A percentile compares a stretch with the other conserved stretches of the same genome.
phyloP scores from a whole-genome alignment of 768 basidiomycete genomes.

The Lactifluus piperatus region DNA sequence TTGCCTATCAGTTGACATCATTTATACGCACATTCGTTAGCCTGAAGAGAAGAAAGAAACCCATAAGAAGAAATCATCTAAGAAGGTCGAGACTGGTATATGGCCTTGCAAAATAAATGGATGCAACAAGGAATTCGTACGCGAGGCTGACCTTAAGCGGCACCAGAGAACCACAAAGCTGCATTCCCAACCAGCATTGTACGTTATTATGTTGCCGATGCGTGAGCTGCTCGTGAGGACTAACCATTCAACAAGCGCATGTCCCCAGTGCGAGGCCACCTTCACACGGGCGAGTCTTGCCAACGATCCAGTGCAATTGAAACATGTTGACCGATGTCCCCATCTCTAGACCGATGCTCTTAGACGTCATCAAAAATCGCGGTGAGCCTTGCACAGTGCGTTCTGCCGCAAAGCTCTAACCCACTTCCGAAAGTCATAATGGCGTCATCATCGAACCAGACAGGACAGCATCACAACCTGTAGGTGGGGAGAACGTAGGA shows the following conservation, averaged over 20 bases:
- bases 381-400: conserved; percentile 34
- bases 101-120: conserved; percentile 81
- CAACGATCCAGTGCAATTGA: background rate
- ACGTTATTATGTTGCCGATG: conserved; percentile 26
- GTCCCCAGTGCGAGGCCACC: conserved; percentile 72
- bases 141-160: conserved; percentile 74
- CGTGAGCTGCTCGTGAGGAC: conserved; percentile 7
- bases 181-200: conserved; percentile 72
- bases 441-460: conserved; percentile 53
- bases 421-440: conserved; percentile 42
- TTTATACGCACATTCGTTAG: conserved; percentile 21
- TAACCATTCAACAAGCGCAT: conserved; percentile 38
- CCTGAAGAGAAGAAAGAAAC: conserved; percentile 37
- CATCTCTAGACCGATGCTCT: conserved; percentile 62
- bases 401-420: conserved; percentile 4
- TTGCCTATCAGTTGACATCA: conserved; percentile 10
- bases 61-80: conserved; percentile 32
- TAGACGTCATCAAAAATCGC: conserved; percentile 72
- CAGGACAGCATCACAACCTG: conserved; percentile 23
- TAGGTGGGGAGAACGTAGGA: conserved; percentile 23
- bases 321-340: background rate
- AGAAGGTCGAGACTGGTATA: conserved; percentile 44
- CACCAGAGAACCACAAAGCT: conserved; percentile 75
- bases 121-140: conserved; percentile 74
- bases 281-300: conserved; percentile 59